phyloP scores from a whole-genome alignment of 768 basidiomycete species.

The Pleurotus cornucopiae region DNA sequence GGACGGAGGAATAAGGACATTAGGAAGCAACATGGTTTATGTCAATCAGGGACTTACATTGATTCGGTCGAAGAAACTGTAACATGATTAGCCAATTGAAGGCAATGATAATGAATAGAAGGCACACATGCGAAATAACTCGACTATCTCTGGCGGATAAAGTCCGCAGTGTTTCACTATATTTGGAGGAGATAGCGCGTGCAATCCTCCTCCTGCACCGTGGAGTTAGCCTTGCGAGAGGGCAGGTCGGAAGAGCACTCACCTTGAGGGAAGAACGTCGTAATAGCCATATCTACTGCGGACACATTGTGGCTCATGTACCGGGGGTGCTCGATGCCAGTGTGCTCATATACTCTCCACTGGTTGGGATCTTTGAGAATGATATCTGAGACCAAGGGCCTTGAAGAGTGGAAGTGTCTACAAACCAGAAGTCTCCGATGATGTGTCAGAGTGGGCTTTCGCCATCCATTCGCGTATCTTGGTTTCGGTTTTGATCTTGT shows the following conservation, averaged over 20 bases:
- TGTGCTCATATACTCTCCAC: background rate
- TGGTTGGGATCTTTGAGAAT: background rate
- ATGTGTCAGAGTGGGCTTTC: constrained; percentile 21
- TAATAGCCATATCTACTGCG: constrained; percentile 32
- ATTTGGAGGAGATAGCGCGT: constrained; percentile 30
- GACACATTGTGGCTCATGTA: constrained; percentile 21
- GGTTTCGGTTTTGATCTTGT: constrained; percentile 32
- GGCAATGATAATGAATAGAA: background rate
- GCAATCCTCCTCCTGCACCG: constrained; percentile 13
- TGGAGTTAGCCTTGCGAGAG: constrained; percentile 7
- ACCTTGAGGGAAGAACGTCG: constrained; percentile 32
- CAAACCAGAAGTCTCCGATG: constrained; percentile 6
- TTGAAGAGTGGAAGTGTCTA: background rate
- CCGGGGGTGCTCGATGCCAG: constrained; percentile 10
- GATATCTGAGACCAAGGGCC: background rate
- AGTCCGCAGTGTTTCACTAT: constrained; percentile 45
- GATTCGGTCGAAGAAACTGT: constrained; percentile 49
- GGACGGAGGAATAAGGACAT: constrained; percentile 2
- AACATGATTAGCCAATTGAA: background rate
- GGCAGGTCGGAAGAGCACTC: constrained; percentile 10
- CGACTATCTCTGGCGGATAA: constrained; percentile 45
- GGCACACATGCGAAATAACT: constrained; percentile 50
- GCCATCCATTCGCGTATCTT: constrained; percentile 40
- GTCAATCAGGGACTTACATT: constrained; percentile 32
- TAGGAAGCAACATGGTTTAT: constrained; percentile 19